phyloP scores from a whole-genome alignment of 495 filamentous ascomycete genomes.

The Parmelia sp. region DNA sequence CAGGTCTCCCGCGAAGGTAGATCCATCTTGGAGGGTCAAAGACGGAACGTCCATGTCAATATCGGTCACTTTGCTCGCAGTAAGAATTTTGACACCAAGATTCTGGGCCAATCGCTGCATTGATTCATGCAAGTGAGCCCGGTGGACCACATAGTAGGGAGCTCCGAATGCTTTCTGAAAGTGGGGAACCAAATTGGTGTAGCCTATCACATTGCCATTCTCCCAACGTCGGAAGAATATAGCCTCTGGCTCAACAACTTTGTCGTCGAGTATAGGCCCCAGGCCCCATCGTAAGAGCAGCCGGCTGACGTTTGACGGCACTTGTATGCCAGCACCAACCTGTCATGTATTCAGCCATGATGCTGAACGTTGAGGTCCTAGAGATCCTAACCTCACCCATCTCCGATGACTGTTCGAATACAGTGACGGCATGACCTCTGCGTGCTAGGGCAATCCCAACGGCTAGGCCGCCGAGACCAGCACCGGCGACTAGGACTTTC shows the following conservation, averaged over 20 bases:
- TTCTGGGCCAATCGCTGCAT: background rate
- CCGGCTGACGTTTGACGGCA: background rate
- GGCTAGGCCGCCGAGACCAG: background rate
- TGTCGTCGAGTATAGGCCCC: background rate
- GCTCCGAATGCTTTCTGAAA: background rate
- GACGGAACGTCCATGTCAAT: background rate
- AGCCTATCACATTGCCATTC: background rate
- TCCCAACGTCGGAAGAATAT: background rate
- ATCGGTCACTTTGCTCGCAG: background rate
- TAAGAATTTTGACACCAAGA: background rate
- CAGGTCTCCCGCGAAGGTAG: background rate
- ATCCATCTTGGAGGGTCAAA: background rate
- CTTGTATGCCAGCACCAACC: background rate
- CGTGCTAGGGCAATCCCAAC: background rate
- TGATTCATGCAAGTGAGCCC: background rate
- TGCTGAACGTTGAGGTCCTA: too few relatives aligned
- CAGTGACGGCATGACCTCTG: background rate
- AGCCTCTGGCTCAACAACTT: background rate
- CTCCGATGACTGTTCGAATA: background rate
- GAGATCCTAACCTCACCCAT: background rate
- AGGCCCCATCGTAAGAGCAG: slow-evolving; percentile 6
- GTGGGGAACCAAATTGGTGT: background rate
- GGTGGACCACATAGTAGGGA: background rate
- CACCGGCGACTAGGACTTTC: background rate
- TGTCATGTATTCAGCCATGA: background rate